Base-by-base conservation (phyloP, 1,284 basidiomycete species). In the Thecaphora frezii region DNA sequence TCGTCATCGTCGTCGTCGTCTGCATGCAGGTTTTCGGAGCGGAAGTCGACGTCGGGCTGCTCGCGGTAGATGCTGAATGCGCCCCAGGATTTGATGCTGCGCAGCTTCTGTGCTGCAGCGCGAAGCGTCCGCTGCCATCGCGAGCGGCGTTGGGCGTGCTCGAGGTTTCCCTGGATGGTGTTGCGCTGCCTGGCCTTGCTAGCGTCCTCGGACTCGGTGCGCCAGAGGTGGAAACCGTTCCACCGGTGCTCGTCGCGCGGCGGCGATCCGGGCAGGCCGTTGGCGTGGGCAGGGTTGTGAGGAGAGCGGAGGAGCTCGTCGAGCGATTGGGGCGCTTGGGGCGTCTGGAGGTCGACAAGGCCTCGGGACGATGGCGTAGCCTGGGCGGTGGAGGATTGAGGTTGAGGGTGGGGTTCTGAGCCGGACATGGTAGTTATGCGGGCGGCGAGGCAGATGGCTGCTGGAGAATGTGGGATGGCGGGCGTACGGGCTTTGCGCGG, bases 141-240 rank as follows among this genome's bases (percentile, higher is more conserved):
- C 33, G 33, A 36, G 12, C 12, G 33, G 10, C 12, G 30, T 19
- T 43, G 3, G 14, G 8, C 38, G 10, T 28, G 19, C 12, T 9
- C 33, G 48, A 39, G 21, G 13, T 18, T 3, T 16, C 18, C 7
- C 33, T 63, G 33, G 33, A 63, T 33, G 2, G 56, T 49, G 26
- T 42, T 46, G 14, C 56, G 45, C 23, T 66, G 42, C 19, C 61
- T 49, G 3, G 44, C 56, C 2, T 37, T 48, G 18, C 46, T 50
- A 1, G 53, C 58, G 37, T 71, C 58, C 41, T 71, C 55, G 24
- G 61, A 65, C 24, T 71, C 69, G 25, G 62, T 62, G 21, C 66
- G 62, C 69, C 69, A 71, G 23, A 71, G 58, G 40, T 71, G 66
- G 37, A 71, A 71, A 18, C 69, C 69, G 33, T 51, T 66, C 23